Conservation (phyloP, 805 yeast genomes). For the Starmera caribaea region DNA sequence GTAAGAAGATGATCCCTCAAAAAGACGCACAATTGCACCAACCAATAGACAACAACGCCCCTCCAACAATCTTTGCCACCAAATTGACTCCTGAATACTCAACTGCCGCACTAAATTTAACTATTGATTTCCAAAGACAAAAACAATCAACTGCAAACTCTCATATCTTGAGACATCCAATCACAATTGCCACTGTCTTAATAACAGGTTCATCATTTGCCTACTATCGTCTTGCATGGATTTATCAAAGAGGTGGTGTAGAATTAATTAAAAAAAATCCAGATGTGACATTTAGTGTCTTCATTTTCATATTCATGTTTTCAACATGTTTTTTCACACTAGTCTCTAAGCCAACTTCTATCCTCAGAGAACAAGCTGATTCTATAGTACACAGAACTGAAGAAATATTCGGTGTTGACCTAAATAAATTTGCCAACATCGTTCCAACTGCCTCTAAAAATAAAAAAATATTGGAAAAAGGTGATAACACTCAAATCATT, state of each 20-base stretch:
- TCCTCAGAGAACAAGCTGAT: conserved; percentile 32
- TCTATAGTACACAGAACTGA: conserved; percentile 26
- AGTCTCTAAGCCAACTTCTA: conserved; percentile 35
- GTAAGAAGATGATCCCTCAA: conserved; percentile 22
- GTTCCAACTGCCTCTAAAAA: conserved; percentile 13
- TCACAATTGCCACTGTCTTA: conserved; percentile 21
- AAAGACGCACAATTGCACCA: conserved; percentile 40
- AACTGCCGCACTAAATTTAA: conserved; percentile 50
- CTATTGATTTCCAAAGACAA: conserved; percentile 42
- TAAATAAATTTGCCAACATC: conserved; percentile 34
- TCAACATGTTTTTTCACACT: conserved; percentile 30
- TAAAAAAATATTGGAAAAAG: conserved; percentile 22
- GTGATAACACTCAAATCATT: conserved; percentile 44
- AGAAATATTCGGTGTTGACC: conserved; percentile 40
- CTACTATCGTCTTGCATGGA: conserved; percentile 9
- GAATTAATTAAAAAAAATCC: conserved; percentile 6
- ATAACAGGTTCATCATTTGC: conserved; percentile 1
- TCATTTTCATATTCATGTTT: conserved; percentile 30
- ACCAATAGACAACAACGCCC: conserved; percentile 43
- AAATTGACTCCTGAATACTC: conserved; percentile 46
- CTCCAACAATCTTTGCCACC: conserved; percentile 41
- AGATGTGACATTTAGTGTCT: conserved; percentile 16
- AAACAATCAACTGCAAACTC: conserved; percentile 17
- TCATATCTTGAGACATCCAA: conserved; percentile 36
- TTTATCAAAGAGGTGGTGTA: conserved; percentile 9